Conservation (phyloP, 345 rosid species). For the Brassica napus region Da-Ae NC_063452.1:41192501-41193000, state of each 20-base stretch:
- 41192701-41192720: background rate
- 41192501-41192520: no score
- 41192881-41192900: constrained; percentile 22
- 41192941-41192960: background rate
- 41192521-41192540: no score
- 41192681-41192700: background rate
- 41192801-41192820: constrained; percentile 30
- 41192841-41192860: constrained; percentile 22
- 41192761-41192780: background rate
- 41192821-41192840: constrained; percentile 21
- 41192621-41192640: no score
- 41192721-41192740: background rate
- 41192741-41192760: background rate
- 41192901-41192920: background rate
- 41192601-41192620: no score
- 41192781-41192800: background rate
- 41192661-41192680: background rate
- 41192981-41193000: constrained; percentile 21
- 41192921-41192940: background rate
- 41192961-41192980: constrained; percentile 11
- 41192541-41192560: no score
- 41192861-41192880: constrained; percentile 24
- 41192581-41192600: no score
- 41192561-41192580: no score
- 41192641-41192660: background rate